Evolutionary conservation across 495 filamentous ascomycete genomes (phyloP), one percentile per base, ranked within the genome.

Genomic region (Aspergillus avenaceus): DNA sequence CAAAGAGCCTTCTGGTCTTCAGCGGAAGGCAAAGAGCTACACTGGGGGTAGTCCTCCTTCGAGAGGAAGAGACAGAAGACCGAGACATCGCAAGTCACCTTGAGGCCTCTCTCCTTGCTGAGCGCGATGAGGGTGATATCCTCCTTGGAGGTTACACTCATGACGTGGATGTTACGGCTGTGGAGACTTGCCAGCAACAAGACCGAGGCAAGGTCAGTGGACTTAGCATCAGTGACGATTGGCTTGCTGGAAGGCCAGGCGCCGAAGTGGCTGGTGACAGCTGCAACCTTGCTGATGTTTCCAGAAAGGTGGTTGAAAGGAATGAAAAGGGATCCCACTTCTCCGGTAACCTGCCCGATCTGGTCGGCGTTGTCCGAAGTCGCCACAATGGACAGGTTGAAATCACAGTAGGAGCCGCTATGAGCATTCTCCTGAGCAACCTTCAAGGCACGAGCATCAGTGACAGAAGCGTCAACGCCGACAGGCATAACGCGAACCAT

Each of bases 271-370:
- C 81, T 84, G 50, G 86, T 87, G 40, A 92, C 85, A 4, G 86
- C 82, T 14, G 88, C 85, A 31, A 91, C 88, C 71, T 90, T 89
- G 76, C 83, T 90, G 66, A 93, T 90, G 62, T 91, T 91, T 54
- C 85, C 86, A 18, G 86, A 88, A 8, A 91, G 70, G 61, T 91
- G 87, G 64, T 93, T 90, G 80, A 92, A 93, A 0, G 88, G 88
- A 42, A 93, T 87, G 70, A 90, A 93, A 16, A 93, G 75, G 19
- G 88, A 91, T 6, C 88, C 88, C 48, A 93, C 87, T 47, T 91
- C 87, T 29, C 79, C 74, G 14, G 83, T 80, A 29, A 91, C 73
- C 53, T 85, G 79, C 50, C 80, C 82, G 58, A 91, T 83, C 64
- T 91, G 84, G 46, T 86, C 81, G 14, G 85, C 80, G 63, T 93